Conservation (phyloP, 306 rosid species). For the Casuarina glauca region DNA sequence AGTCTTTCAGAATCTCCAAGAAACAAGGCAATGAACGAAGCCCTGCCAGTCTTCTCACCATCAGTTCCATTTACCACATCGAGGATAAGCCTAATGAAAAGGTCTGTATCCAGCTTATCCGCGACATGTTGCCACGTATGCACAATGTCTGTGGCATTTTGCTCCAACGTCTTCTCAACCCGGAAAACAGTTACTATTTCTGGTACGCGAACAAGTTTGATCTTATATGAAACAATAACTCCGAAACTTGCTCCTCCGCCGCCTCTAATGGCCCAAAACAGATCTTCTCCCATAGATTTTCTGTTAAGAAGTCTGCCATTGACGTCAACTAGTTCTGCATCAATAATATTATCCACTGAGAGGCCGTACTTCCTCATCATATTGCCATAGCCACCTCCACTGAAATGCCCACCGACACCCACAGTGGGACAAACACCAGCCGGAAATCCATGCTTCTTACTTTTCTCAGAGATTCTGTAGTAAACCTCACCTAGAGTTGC, state of each 20-base stretch:
- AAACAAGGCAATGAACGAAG: conserved; percentile 28
- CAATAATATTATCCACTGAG: conserved; percentile 36
- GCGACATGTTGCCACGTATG: conserved; percentile 31
- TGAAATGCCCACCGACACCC: conserved; percentile 44
- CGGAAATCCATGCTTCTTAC: conserved; percentile 42
- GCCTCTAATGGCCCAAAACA: conserved; percentile 44
- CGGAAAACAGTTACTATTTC: conserved; percentile 34
- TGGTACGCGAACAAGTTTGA: conserved; percentile 37
- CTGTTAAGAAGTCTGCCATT: conserved; percentile 36
- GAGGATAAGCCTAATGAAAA: conserved; percentile 38
- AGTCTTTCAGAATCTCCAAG: conserved; percentile 36
- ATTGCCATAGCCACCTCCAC: conserved; percentile 47
- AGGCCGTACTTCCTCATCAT: conserved; percentile 54
- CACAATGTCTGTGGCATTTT: conserved; percentile 31
- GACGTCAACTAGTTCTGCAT: conserved; percentile 35
- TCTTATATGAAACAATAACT: conserved; percentile 39
- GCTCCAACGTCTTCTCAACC: conserved; percentile 16
- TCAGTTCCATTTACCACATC: conserved; percentile 18
- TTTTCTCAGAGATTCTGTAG: conserved; percentile 35
- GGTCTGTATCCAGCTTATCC: conserved; percentile 30
- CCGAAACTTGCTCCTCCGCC: conserved; percentile 45
- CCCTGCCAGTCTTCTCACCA: conserved; percentile 20
- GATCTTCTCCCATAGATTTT: conserved; percentile 45
- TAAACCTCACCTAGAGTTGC: conserved; percentile 47
- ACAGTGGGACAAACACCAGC: conserved; percentile 45